A percentile compares a stretch with the other conserved stretches of the same genome.
Conservation (phyloP, 768 basidiomycete species). For the Paxillus rubicundulus region DNA sequence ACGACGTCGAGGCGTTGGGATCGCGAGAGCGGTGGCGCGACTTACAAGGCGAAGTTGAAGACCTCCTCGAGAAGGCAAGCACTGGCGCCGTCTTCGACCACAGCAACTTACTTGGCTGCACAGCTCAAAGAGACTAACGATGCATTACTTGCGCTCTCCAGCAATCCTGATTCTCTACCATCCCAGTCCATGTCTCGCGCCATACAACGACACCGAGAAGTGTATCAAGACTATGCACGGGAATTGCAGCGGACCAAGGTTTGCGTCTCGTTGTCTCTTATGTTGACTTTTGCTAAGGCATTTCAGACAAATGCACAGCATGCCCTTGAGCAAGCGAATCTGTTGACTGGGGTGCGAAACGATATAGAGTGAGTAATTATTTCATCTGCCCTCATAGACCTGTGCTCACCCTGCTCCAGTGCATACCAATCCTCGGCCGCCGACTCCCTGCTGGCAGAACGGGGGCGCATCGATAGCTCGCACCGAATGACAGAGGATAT, state of each 20-base stretch:
- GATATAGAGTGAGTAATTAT: constrained; percentile 80
- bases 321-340: constrained; percentile 81
- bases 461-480: constrained; percentile 86
- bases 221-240: constrained; percentile 81
- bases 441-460: constrained; percentile 84
- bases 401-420: constrained; percentile 38
- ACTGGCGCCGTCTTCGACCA: constrained; percentile 1
- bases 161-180: constrained; percentile 58
- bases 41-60: constrained; percentile 83
- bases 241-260: constrained; percentile 90
- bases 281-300: background rate
- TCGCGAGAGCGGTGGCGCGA: constrained; percentile 75
- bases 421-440: constrained; percentile 89
- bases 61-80: constrained; percentile 78
- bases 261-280: background rate
- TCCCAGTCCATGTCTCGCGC: constrained; percentile 86
- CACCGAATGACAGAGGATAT: constrained; percentile 94
- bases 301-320: constrained; percentile 72
- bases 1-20: constrained; percentile 68
- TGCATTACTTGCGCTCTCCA: constrained; percentile 65
- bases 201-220: constrained; percentile 86
- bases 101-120: constrained; percentile 8
- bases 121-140: constrained; percentile 89
- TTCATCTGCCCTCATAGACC: background rate
- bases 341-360: constrained; percentile 87